Base-by-base conservation (phyloP, 495 filamentous ascomycete genomes). In the Penicillium psychrofluorescens region DNA sequence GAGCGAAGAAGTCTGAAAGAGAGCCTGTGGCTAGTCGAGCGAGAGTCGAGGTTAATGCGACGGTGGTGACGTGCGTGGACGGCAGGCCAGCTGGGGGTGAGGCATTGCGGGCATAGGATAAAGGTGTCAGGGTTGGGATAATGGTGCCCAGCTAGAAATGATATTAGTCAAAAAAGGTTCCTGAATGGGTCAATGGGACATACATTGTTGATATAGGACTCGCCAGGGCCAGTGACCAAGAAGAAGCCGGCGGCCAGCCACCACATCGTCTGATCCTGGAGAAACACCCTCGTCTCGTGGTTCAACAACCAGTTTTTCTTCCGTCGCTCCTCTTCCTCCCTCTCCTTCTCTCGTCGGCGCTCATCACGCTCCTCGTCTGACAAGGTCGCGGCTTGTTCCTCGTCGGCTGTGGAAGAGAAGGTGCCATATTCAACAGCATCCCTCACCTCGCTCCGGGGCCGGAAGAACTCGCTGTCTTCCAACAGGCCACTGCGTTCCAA, bases 171-270 rank as follows among this genome's bases (percentile, higher is more conserved):
- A 16, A 40, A 15, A n/a, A 16, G 8, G 3, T 37, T 12, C 15
- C 46, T 50, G 15, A 15, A 42, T 29, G 22, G 32, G 32, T 11
- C n/a, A 12, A 2, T 34, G 29, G 13, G 4, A 54, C 51, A 10
- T 50, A 78, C 76, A 52, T 98, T 98, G 67, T 97, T 98, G 55
- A 96, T 89, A 64, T 95, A 98, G 8, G 90, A 84, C 70, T 98
- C 92, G 13, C 91, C 90, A 0, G 92, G 90, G 4, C 92, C 92
- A 40, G 86, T 88, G 47, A 94, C 86, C 49, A 96, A 74, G 75
- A 96, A 95, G 68, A 98, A 94, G 15, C 91, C 92, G 2, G 81
- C 61, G 0, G 90, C 87, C 45, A 98, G 79, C 67, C 77, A 86
- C 92, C 92, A 97, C 91, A 97, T 95, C 9, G 88, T 94, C 44